phyloP scores from a whole-genome alignment of 129 eudicot species.

The Kitagawia praeruptora region DNA sequence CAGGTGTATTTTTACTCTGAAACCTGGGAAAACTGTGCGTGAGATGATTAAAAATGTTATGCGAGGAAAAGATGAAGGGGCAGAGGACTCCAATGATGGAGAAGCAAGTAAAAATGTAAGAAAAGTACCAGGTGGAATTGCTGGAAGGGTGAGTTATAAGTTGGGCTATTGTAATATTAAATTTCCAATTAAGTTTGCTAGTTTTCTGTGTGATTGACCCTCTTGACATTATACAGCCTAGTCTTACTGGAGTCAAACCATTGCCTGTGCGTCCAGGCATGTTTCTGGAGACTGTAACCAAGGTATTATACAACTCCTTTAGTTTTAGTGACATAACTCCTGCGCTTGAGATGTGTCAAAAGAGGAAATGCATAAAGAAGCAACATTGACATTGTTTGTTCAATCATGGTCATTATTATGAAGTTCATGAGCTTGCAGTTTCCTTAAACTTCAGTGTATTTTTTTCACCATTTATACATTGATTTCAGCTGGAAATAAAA shows the following conservation, averaged over 20 bases:
- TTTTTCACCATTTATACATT: background rate
- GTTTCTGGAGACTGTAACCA: conserved; percentile 94
- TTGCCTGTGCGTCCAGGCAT: conserved; percentile 97
- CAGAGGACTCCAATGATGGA: conserved; percentile 33
- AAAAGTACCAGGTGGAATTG: conserved; percentile 37
- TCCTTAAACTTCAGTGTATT: background rate
- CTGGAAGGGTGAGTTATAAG: conserved; percentile 51
- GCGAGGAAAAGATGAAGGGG: conserved; percentile 96
- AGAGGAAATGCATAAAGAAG: background rate
- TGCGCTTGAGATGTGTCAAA: background rate
- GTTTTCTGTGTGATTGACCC: conserved; percentile 8
- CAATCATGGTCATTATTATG: background rate
- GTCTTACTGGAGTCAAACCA: conserved; percentile 56
- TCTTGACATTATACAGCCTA: conserved; percentile 38
- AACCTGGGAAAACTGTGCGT: conserved; percentile 77
- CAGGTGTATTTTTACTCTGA: conserved; percentile 81
- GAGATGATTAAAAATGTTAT: conserved; percentile 81
- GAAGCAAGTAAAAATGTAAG: conserved; percentile 29
- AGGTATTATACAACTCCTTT: conserved; percentile 39
- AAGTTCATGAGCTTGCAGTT: background rate
- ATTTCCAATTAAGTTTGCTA: background rate
- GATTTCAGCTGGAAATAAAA: background rate
- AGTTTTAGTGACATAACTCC: background rate
- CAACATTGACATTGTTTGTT: background rate
- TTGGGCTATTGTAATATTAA: background rate